Evolutionary conservation across 495 filamentous ascomycete genomes (phyloP), one percentile per base, ranked within the genome.

Genomic region (Glutinoglossum americanum): DNA sequence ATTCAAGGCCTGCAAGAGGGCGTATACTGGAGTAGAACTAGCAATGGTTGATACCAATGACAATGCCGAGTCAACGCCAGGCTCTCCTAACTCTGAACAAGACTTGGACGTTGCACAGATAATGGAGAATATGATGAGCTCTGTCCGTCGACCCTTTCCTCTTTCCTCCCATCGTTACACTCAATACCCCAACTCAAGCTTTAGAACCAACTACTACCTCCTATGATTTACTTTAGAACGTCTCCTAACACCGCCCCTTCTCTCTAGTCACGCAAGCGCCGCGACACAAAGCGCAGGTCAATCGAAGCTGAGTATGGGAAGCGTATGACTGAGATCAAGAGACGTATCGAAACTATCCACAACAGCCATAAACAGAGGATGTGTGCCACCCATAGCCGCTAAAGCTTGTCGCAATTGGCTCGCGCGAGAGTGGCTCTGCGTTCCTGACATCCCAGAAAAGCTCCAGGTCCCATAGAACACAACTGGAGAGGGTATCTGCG

Each of bases 191-290:
- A n/a, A n/a, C n/a, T n/a, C n/a, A n/a, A n/a, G n/a, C n/a, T n/a
- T n/a, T n/a, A n/a, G n/a, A n/a, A n/a, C n/a, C n/a, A n/a, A 15
- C 13, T 39, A 11, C 37, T 1, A 39, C 37, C 37, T 10, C 15
- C 37, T 15, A 2, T 2, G 15, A 15, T 15, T 39, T 15, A 39
- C 37, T 10, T 1, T 17, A 39, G 15, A 1, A 39, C 2, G 15
- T 33, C 9, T 33, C 21, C 41, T 45, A 21, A 45, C 30, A 27
- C 1, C 17, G n/a, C 19, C 15, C 30, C 49, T 5, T 53, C 23
- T 10, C 33, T 27, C n/a, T 54, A 71, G 69, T 54, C 56, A n/a
- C 65, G 60, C 19, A 62, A 57, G 33, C 59, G 60, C 19, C 65
- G 65, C 26, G 63, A 66, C 21, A 32, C 32, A 23, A 61, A 60